These are phyloP conservation scores for Komagataella phaffii DNA, from an alignment of 805 yeast genomes.

Conservation along the genomic window DNA sequence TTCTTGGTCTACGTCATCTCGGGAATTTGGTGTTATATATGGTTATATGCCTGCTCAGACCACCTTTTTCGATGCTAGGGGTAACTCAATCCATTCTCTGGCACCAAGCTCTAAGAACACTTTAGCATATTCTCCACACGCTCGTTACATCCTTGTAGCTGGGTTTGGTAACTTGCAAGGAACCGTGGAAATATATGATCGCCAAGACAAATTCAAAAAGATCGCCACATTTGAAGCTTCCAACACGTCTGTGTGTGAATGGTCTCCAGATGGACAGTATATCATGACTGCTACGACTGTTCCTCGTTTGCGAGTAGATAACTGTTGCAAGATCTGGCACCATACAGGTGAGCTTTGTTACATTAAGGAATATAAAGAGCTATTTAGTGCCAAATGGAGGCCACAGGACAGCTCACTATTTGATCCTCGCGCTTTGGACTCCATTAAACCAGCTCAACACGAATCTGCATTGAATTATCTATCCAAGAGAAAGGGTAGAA, in stretches of 20 bases:
- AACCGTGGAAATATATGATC: slow-evolving; percentile 86
- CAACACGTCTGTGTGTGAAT: slow-evolving; percentile 91
- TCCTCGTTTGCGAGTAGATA: slow-evolving; percentile 94
- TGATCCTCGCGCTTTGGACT: slow-evolving; percentile 35
- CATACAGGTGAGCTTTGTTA: slow-evolving; percentile 72
- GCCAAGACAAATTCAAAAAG: slow-evolving; percentile 72
- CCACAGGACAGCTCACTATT: slow-evolving; percentile 41
- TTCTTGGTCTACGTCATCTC: slow-evolving; percentile 91
- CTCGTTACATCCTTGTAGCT: slow-evolving; percentile 79
- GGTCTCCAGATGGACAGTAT: slow-evolving; percentile 96
- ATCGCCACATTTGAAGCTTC: slow-evolving; percentile 79
- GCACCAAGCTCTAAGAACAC: slow-evolving; percentile 87
- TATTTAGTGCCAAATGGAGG: slow-evolving; percentile 76
- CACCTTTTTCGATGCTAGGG: slow-evolving; percentile 88
- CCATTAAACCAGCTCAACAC: slow-evolving; percentile 50
- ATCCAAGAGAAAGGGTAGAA: slow-evolving; percentile 23
- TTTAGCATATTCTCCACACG: slow-evolving; percentile 86
- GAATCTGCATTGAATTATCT: slow-evolving; percentile 49
- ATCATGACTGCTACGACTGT: slow-evolving; percentile 93
- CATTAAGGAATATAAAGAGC: slow-evolving; percentile 69
- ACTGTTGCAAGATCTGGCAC: slow-evolving; percentile 90
- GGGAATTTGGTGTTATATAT: slow-evolving; percentile 94
- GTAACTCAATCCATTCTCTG: slow-evolving; percentile 70
- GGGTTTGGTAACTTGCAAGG: slow-evolving; percentile 99
- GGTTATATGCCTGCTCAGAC: slow-evolving; percentile 98